phyloP scores from a whole-genome alignment of 768 basidiomycete species.

The Krasilnikovozyma curviuscula region DNA sequence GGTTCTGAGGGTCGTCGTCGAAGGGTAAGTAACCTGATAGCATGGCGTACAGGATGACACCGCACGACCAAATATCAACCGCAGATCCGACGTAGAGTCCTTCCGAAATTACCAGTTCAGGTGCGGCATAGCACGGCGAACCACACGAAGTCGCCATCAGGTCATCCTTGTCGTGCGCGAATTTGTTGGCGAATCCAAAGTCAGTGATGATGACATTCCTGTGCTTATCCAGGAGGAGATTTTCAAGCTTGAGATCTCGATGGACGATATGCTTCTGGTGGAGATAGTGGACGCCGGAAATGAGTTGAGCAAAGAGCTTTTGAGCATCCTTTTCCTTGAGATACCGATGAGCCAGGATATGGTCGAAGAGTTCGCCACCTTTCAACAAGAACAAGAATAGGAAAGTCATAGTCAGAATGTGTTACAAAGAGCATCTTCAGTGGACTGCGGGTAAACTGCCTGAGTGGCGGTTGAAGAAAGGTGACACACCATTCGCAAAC shows the following conservation, averaged over 20 bases:
- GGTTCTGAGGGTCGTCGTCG: slow-evolving; percentile 95
- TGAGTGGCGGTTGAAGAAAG: neutral
- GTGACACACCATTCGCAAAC: slow-evolving; percentile 61
- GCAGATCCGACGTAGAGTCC: slow-evolving; percentile 92
- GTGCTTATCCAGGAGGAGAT: slow-evolving; percentile 85
- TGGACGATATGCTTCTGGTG: slow-evolving; percentile 99
- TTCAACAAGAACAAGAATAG: neutral
- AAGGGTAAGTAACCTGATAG: slow-evolving; percentile 95
- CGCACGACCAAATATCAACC: slow-evolving; percentile 94
- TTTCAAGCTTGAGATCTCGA: slow-evolving; percentile 96
- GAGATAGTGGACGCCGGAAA: slow-evolving; percentile 96
- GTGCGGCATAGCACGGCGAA: slow-evolving; percentile 93
- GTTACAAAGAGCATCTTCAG: neutral
- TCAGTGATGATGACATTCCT: slow-evolving; percentile 99
- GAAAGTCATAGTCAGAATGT: neutral
- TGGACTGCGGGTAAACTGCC: neutral
- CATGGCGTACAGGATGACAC: slow-evolving; percentile 93
- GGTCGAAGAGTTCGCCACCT: slow-evolving; percentile 87
- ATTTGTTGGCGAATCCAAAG: slow-evolving; percentile 96
- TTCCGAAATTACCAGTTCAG: slow-evolving; percentile 91
- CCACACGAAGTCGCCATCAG: slow-evolving; percentile 98
- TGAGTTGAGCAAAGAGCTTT: slow-evolving; percentile 90
- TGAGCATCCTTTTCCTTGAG: slow-evolving; percentile 85
- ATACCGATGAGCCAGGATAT: slow-evolving; percentile 92
- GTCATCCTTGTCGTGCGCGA: slow-evolving; percentile 78